Evolutionary conservation across 495 filamentous ascomycete genomes (phyloP).

Genomic region (Pseudotulostoma volvatum): DNA sequence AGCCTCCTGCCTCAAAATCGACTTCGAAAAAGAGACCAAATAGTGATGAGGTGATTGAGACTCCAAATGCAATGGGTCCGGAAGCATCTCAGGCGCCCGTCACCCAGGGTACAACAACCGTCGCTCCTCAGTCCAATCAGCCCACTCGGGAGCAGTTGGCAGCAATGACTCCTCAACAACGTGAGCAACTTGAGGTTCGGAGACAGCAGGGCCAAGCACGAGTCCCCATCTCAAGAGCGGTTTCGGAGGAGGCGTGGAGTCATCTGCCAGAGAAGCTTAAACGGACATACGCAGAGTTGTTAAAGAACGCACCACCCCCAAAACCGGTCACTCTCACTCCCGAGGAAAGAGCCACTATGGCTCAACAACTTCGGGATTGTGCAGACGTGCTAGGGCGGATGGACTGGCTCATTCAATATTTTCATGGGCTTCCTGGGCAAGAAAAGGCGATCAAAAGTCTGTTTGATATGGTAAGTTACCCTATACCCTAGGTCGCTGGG

Average conservation of each 20-base stretch:
- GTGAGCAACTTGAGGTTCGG: slow-evolving; percentile 23
- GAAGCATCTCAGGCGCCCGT: slow-evolving; percentile 10
- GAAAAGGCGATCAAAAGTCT: slow-evolving; percentile 28
- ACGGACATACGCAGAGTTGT: slow-evolving; percentile 25
- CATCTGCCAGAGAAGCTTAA: slow-evolving; percentile 22
- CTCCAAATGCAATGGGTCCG: slow-evolving; percentile 30
- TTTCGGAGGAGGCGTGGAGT: slow-evolving; percentile 26
- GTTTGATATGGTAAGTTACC: slow-evolving; percentile 24
- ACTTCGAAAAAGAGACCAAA: slow-evolving; percentile 39
- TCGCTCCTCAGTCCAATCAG: slow-evolving; percentile 17
- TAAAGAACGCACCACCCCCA: slow-evolving; percentile 15
- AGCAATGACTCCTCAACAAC: slow-evolving; percentile 34
- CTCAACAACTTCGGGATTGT: slow-evolving; percentile 27
- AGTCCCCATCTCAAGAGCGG: slow-evolving; percentile 13
- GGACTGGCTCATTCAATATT: slow-evolving; percentile 26
- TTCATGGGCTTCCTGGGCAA: slow-evolving; percentile 21
- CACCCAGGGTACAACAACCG: slow-evolving; percentile 11
- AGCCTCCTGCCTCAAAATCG: slow-evolving; percentile 17
- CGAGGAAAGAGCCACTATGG: slow-evolving; percentile 30
- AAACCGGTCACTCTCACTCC: slow-evolving; percentile 20
- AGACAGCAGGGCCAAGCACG: slow-evolving; percentile 19
- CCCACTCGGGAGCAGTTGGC: slow-evolving; percentile 37
- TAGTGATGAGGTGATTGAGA: slow-evolving; percentile 46
- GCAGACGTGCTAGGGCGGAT: slow-evolving; percentile 25
- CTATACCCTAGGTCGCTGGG: background rate